A percentile compares a stretch with the other conserved stretches of the same genome.
phyloP scores from a whole-genome alignment of 768 basidiomycete species.

The Leccinum barrowsii region DNA sequence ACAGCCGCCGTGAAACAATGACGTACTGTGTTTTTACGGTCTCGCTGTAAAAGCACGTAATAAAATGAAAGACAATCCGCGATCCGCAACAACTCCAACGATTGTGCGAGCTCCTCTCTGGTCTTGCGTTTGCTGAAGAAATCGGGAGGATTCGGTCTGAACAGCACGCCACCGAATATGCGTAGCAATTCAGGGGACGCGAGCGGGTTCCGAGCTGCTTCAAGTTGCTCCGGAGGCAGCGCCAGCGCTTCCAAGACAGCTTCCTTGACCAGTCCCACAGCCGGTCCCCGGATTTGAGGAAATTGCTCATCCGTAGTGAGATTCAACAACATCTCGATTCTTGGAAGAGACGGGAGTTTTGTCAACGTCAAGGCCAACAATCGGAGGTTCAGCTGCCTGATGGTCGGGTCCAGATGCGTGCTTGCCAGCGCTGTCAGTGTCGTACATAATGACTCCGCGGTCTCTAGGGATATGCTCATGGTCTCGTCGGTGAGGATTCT shows the following conservation, averaged over 20 bases:
- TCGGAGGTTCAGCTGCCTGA: constrained; percentile 61
- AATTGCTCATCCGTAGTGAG: constrained; percentile 47
- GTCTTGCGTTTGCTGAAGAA: constrained; percentile 39
- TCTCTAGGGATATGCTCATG: constrained; percentile 38
- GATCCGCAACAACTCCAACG: constrained; percentile 57
- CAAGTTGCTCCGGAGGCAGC: constrained; percentile 11
- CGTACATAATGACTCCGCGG: constrained; percentile 45
- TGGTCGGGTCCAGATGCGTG: constrained; percentile 53
- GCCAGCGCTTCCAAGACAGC: constrained; percentile 52
- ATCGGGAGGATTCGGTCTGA: constrained; percentile 53
- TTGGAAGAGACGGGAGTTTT: constrained; percentile 42
- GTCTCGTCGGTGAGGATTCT: constrained; percentile 9
- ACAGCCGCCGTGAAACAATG: background rate
- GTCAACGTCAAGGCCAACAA: constrained; percentile 53
- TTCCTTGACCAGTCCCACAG: constrained; percentile 68
- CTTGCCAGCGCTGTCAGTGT: constrained; percentile 57
- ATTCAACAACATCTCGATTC: constrained; percentile 53
- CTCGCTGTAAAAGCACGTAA: constrained; percentile 60
- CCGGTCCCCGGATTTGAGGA: constrained; percentile 67
- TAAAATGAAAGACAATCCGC: constrained; percentile 66
- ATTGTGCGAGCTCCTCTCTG: constrained; percentile 47
- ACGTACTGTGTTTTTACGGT: constrained; percentile 53
- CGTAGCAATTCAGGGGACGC: constrained; percentile 53
- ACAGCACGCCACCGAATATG: constrained; percentile 56
- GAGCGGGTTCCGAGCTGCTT: constrained; percentile 40